Base-by-base conservation (phyloP, 495 filamentous ascomycete genomes). In the Penicillium roqueforti region DNA sequence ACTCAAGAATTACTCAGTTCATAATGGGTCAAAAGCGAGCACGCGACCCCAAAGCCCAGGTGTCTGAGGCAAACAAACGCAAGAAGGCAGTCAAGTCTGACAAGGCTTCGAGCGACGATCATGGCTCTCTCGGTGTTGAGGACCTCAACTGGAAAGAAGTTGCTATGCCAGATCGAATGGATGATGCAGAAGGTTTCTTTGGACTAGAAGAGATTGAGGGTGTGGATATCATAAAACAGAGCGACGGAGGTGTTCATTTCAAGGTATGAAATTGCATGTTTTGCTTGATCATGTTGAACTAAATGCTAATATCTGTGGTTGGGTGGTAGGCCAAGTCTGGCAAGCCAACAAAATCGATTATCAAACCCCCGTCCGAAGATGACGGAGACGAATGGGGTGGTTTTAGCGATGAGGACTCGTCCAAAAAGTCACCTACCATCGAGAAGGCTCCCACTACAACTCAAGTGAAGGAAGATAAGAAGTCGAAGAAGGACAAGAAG, bases 101-200 rank as follows among this genome's bases (percentile, higher is more conserved):
- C 14, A 45, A 42, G 20, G 39, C 38, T 6, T 48, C 62, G 7
- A 55, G 65, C 51, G 38, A 68, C 40, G 51, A 49, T 51, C 50
- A 73, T 39, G 61, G 58, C 16, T 36, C 68, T 47, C 60, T 73
- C 53, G 65, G 59, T 5, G 49, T 87, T n/a, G 83, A 93, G 57
- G 79, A 85, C 16, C 77, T 97, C 28, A 73, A 76, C 71, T 98
- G 93, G 93, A 84, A 84, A 57, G 80, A 85, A 53, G 91, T 96
- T 14, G 68, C 83, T 20, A 77, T 97, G 48, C 92, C 92, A 5
- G 91, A 96, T 65, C 84, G 86, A 58, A 78, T 96, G 55, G 88
- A 93, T 38, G 88, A 97, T 76, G 88, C 87, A n/a, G 89, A 91
- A 57, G 93, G 95, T 0, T 96, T 98, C 69, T 95, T 84, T 69